These are phyloP conservation scores for Teratosphaeria zuluensis DNA, from an alignment of 2,329 filamentous ascomycete species.

Conservation along the genomic window DNA sequence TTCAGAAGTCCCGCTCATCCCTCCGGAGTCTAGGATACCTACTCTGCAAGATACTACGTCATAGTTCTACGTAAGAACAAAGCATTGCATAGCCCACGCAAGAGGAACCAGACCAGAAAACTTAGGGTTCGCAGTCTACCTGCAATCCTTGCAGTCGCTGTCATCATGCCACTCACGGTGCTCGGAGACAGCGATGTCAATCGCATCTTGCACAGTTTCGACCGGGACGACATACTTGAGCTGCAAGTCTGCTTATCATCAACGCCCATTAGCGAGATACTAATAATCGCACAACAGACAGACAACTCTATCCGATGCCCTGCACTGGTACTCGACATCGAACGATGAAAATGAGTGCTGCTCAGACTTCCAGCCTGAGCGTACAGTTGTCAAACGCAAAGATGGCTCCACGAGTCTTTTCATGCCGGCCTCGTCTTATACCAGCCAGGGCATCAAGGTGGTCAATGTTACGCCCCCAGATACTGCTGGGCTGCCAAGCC, in stretches of 20 bases:
- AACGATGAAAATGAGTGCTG: slow-evolving; percentile 48
- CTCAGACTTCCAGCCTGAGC: slow-evolving; percentile 51
- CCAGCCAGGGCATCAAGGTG: slow-evolving; percentile 55
- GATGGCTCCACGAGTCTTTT: slow-evolving; percentile 56
- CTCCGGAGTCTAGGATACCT: no score
- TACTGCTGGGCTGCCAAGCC: slow-evolving; percentile 11
- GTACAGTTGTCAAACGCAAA: slow-evolving; percentile 50
- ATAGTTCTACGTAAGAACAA: no score
- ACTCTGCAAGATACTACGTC: no score
- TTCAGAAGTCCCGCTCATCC: no score
- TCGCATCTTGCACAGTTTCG: slow-evolving; percentile 45
- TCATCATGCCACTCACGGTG: slow-evolving; percentile 49
- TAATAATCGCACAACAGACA: slow-evolving; percentile 25
- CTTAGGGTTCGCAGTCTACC: no score
- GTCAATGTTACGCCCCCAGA: slow-evolving; percentile 43
- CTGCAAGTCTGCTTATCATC: slow-evolving; percentile 22
- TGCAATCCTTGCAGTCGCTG: background rate
- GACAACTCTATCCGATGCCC: slow-evolving; percentile 47
- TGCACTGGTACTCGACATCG: slow-evolving; percentile 56
- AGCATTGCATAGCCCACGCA: no score
- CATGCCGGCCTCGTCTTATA: slow-evolving; percentile 55
- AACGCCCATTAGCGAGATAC: background rate
- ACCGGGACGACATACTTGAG: slow-evolving; percentile 46
- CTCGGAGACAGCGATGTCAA: slow-evolving; percentile 49
- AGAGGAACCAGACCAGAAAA: no score